phyloP scores from a whole-genome alignment of 495 filamentous ascomycete species.

The Tuber calosporum region DNA sequence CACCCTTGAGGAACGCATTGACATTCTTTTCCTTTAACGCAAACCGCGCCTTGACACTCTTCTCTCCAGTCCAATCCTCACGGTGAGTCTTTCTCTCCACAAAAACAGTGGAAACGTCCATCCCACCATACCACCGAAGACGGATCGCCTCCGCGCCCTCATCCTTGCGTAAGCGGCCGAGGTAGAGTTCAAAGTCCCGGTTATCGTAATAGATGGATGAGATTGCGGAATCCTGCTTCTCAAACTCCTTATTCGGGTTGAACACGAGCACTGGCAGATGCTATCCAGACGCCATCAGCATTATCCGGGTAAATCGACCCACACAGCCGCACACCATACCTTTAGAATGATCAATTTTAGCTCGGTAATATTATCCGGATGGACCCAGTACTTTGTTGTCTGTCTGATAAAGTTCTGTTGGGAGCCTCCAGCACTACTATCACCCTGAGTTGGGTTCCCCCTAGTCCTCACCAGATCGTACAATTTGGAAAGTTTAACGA shows the following conservation, averaged over 20 bases:
- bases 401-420: conserved; percentile 96
- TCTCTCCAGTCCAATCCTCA: conserved; percentile 98
- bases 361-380: conserved; percentile 97
- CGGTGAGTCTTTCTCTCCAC: conserved; percentile 97
- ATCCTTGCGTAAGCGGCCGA: conserved; percentile 89
- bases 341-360: conserved; percentile 95
- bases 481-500: conserved; percentile 89
- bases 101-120: conserved; percentile 90
- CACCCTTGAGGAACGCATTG: conserved; percentile 76
- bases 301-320: background rate
- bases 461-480: conserved; percentile 91
- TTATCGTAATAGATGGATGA: conserved; percentile 99
- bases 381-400: conserved; percentile 99
- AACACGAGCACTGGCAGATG: conserved; percentile 96
- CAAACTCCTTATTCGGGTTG: conserved; percentile 95
- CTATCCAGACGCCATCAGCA: conserved; percentile 41
- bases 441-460: conserved; percentile 85
- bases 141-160: conserved; percentile 96
- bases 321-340: conserved; percentile 41
- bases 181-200: conserved; percentile 85
- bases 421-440: conserved; percentile 78
- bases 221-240: conserved; percentile 79
- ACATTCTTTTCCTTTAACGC: conserved; percentile 93
- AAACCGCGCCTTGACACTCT: conserved; percentile 96
- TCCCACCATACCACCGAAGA: conserved; percentile 93